Percentiles rank a stretch among this genome's conserved stretches.
These are phyloP conservation scores for Saccharomyces hybrid DNA, from an alignment of 1,139 yeast species.

Conservation along the genomic window DNA sequence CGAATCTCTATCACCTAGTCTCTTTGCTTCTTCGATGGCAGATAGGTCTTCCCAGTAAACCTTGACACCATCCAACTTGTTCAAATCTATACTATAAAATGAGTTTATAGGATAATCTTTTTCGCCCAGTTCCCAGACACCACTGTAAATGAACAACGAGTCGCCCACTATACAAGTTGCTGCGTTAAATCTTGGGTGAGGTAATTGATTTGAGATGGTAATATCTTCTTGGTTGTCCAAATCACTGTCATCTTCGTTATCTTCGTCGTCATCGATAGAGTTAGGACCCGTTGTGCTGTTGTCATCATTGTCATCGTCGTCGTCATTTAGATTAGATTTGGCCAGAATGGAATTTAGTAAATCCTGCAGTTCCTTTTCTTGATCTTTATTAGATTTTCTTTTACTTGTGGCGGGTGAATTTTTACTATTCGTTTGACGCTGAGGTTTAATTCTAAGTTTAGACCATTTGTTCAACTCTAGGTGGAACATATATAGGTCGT, in stretches of 20 bases:
- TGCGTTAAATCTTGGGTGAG: constrained; percentile 87
- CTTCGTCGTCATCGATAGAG: constrained; percentile 26
- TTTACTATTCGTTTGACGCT: constrained; percentile 26
- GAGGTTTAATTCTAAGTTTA: constrained; percentile 57
- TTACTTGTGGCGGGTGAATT: constrained; percentile 25
- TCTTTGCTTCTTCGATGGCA: constrained; percentile 51
- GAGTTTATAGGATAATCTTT: constrained; percentile 78
- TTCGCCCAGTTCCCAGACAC: constrained; percentile 83
- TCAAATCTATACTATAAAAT: constrained; percentile 77
- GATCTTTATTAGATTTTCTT: constrained; percentile 31
- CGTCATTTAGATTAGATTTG: constrained; percentile 59
- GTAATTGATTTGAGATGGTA: constrained; percentile 46
- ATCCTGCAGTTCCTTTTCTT: constrained; percentile 80
- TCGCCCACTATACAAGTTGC: constrained; percentile 83
- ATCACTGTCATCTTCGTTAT: constrained; percentile 27
- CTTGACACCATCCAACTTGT: constrained; percentile 79
- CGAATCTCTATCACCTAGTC: constrained; percentile 48
- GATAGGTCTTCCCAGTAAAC: constrained; percentile 83
- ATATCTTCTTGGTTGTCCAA: constrained; percentile 36
- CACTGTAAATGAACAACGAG: constrained; percentile 79
- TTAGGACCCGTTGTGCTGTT: constrained; percentile 36
- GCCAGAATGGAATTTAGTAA: constrained; percentile 67
- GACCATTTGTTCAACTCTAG: constrained; percentile 87
- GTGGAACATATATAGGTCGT: constrained; percentile 74
- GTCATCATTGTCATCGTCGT: constrained; percentile 43